Evolutionary conservation across 2,329 filamentous ascomycete genomes (phyloP), one percentile per base, ranked within the genome.

Genomic region (Phyllosticta citrichinensis): DNA sequence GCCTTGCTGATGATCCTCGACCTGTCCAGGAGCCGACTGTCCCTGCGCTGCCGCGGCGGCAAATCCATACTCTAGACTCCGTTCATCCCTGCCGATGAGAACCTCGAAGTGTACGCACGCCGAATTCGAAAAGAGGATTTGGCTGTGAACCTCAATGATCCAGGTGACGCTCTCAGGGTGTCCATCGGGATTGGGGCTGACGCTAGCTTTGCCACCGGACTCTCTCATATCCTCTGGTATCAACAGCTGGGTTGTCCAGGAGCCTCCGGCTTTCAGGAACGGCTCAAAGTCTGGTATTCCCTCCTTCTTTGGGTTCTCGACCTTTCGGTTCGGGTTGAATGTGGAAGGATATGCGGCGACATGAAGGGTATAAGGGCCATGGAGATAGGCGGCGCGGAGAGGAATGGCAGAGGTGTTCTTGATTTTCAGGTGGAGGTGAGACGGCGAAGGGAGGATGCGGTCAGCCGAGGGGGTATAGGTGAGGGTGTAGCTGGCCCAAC

Each of bases 201-300:
- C 57, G 79, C 70, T 65, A 40, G 68, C 79, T 58, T 73, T 74
- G 50, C 71, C 75, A 8, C 87, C 87, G 19, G 77, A 82, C 70
- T 87, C 83, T 55, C 89, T 82, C 63, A 94, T 87, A 64, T 87
- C 79, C 60, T 93, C 87, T 0, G 93, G 93, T 0, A 99, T 86
- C 5, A 84, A 80, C 65, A 99, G 81, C 69, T 86, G 84, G 62
- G 90, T 88, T 67, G 86, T 84, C 88, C 92, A 99, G 54, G 82
- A 85, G 6, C 91, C 92, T 30, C 92, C 94, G 9, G 94, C 92
- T 79, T 97, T 97, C 70, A 99, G 82, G 79, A 96, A 93, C 55
- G 94, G 93, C 75, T 99, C 94, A 69, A 94, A 99, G 68, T 96
- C 89, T 17, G 94, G 94, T 1, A 87, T 82, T 55, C 89, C 90